phyloP scores from a whole-genome alignment of 805 yeast genomes.

The Pichia paraexigua region DNA sequence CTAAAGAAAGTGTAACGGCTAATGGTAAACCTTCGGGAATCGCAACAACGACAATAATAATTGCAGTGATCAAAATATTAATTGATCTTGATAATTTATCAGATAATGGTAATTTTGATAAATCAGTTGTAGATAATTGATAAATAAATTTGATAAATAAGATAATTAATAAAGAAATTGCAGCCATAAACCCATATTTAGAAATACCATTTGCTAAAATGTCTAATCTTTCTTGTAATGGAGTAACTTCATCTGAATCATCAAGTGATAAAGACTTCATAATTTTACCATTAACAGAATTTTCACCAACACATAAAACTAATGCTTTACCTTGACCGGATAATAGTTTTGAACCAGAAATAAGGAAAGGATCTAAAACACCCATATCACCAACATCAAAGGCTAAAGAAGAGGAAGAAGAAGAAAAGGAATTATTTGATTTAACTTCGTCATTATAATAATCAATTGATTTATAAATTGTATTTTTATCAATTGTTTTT shows the following conservation, averaged over 20 bases:
- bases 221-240: conserved; percentile 76
- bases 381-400: conserved; percentile 34
- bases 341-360: conserved; percentile 84
- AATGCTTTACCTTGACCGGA: conserved; percentile 82
- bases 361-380: conserved; percentile 70
- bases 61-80: conserved; percentile 81
- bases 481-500: conserved; percentile 62
- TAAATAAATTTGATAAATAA: conserved; percentile 69
- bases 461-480: conserved; percentile 39
- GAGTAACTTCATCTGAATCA: conserved; percentile 77
- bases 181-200: conserved; percentile 86
- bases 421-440: conserved; percentile 14
- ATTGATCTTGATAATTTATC: conserved; percentile 79
- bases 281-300: conserved; percentile 88
- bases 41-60: conserved; percentile 92
- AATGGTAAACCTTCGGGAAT: conserved; percentile 99
- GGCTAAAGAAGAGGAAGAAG: conserved; percentile 1
- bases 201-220: conserved; percentile 88
- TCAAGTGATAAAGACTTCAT: conserved; percentile 74
- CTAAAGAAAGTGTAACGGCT: conserved; percentile 93
- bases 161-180: conserved; percentile 70
- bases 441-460: conserved; percentile 18
- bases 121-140: conserved; percentile 42
- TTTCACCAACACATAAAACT: conserved; percentile 83
- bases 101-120: conserved; percentile 43